A percentile compares a stretch with the other conserved stretches of the same genome.
Evolutionary conservation across 192 early-diverging fungal species (phyloP).

Genomic region (Linnemannia elongata): DNA sequence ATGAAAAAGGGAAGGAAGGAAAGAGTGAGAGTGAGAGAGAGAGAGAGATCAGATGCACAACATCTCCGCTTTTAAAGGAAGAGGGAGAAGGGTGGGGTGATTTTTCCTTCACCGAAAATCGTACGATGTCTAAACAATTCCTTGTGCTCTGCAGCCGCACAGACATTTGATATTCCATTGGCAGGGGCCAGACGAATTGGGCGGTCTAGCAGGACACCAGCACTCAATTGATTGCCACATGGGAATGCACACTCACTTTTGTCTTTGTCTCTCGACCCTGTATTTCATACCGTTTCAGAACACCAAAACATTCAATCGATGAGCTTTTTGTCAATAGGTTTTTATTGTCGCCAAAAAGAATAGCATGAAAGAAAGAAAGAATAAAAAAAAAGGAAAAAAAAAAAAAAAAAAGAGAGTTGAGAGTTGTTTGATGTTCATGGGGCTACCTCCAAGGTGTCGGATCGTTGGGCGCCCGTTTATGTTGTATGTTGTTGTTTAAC

Average conservation of each 20-base stretch:
- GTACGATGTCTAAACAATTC: not conserved
- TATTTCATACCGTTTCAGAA: not conserved
- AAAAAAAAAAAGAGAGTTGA: not conserved
- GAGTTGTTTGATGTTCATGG: too few species aligned
- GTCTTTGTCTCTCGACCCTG: not conserved
- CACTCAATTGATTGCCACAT: too few species aligned
- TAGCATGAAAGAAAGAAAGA: not conserved
- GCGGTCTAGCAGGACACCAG: too few species aligned
- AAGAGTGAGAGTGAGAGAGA: slow-evolving; percentile 1
- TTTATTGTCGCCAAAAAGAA: not conserved
- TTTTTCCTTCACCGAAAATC: not conserved
- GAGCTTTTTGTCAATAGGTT: not conserved
- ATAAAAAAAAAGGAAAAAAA: not conserved
- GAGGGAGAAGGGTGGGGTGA: not conserved
- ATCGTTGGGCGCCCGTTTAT: not conserved
- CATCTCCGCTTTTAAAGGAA: not conserved
- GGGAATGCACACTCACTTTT: too few species aligned
- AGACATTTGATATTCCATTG: not conserved
- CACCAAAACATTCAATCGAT: not conserved
- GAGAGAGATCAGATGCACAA: not conserved
- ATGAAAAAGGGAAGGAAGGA: not conserved
- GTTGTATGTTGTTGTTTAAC: not conserved
- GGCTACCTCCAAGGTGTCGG: not conserved
- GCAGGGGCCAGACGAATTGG: not conserved
- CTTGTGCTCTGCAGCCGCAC: not conserved